Percentiles rank a stretch among this genome's conserved stretches.
phyloP scores from a whole-genome alignment of 2,329 filamentous ascomycete species.

The Ophiostoma himal-ulmi region DNA sequence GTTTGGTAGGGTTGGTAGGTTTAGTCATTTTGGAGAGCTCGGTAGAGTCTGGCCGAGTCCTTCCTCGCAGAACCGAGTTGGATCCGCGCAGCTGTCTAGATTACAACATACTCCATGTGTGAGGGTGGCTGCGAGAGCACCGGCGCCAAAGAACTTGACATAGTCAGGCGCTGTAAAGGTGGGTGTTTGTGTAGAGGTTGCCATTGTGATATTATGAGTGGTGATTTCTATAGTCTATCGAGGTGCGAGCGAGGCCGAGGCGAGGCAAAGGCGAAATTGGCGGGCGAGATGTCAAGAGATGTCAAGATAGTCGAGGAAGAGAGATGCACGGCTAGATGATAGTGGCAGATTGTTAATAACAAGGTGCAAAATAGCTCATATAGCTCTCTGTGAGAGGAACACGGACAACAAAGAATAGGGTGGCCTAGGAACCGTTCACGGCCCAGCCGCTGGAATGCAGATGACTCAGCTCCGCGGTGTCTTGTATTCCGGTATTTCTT shows the following conservation, averaged over 20 bases:
- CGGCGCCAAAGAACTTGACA: slow-evolving; percentile 49
- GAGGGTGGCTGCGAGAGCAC: slow-evolving; percentile 47
- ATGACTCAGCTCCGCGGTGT: slow-evolving; percentile 9
- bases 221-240: background rate
- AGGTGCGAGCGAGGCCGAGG: background rate
- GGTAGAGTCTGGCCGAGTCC: too few relatives aligned
- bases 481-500: background rate
- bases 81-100: too few relatives aligned
- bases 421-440: slow-evolving; percentile 5
- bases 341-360: background rate
- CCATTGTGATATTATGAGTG: slow-evolving; percentile 4
- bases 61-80: too few relatives aligned
- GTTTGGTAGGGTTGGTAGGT: background rate
- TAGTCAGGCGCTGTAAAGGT: slow-evolving; percentile 42
- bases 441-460: background rate
- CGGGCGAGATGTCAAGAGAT: background rate
- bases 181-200: slow-evolving; percentile 29
- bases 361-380: slow-evolving; percentile 15
- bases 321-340: background rate
- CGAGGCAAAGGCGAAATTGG: background rate
- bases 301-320: background rate
- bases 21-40: too few relatives aligned
- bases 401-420: background rate
- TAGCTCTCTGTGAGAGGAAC: background rate
- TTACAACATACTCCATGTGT: slow-evolving; percentile 44